Percentiles rank a stretch among this genome's conserved stretches.
Conservation (phyloP, 1,284 basidiomycete species). For the Pholiota adiposa region DNA sequence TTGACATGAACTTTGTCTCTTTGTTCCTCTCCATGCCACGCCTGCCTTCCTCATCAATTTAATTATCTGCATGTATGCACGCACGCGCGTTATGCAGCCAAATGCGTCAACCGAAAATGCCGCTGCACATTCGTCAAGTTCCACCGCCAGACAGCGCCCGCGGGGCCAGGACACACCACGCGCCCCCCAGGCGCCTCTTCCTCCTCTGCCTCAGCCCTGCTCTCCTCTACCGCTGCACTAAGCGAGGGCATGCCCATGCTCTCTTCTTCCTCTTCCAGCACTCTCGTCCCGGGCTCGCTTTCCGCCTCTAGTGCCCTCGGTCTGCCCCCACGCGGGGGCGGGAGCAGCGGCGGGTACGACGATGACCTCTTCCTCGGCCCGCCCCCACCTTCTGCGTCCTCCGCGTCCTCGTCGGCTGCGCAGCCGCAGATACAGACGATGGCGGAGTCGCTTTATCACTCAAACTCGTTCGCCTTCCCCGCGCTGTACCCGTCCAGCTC, state of each 20-base stretch:
- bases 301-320: slow-evolving; percentile 2
- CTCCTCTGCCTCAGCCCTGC: slow-evolving; percentile 9
- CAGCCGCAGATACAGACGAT: slow-evolving; percentile 24
- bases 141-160: slow-evolving; percentile 78
- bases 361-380: slow-evolving; percentile 43
- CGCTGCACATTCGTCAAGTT: slow-evolving; percentile 87
- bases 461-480: slow-evolving; percentile 38
- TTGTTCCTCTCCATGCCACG: slow-evolving; percentile 1
- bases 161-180: slow-evolving; percentile 65
- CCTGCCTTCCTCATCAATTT: slow-evolving; percentile 1
- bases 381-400: slow-evolving; percentile 21
- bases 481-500: slow-evolving; percentile 34
- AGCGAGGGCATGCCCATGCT: not conserved
- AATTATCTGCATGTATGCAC: too few relatives aligned
- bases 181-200: slow-evolving; percentile 16
- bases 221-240: slow-evolving; percentile 11
- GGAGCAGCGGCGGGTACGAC: slow-evolving; percentile 19
- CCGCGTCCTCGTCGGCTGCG: slow-evolving; percentile 1
- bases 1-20: not conserved
- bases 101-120: slow-evolving; percentile 76
- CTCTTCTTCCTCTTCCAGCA: not conserved
- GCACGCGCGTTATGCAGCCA: slow-evolving; percentile 66
- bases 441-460: slow-evolving; percentile 33
- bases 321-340: slow-evolving; percentile 25
- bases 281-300: too few relatives aligned